Base-by-base conservation (phyloP, 768 basidiomycete genomes). In the Rhodosporidiobolus odoratus region DNA sequence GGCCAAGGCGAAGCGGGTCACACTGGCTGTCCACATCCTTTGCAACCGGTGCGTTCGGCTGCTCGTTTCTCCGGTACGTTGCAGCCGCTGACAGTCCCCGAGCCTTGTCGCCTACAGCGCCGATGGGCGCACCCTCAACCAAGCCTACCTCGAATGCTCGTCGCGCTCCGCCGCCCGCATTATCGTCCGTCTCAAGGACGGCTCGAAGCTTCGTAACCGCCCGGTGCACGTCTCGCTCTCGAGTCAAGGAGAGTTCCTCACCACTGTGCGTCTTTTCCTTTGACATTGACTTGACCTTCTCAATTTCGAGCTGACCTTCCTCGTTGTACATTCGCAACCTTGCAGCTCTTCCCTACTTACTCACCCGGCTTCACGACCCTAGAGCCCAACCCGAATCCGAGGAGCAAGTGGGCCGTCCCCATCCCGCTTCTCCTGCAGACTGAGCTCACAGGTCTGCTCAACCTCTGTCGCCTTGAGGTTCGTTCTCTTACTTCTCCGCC, bases 111-210 rank as follows among this genome's bases (percentile, higher is more conserved):
- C 40, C 25, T n/a, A n/a, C 58, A 70, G 68, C 34, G 43, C 54
- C 32, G 73, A 74, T 52, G 73, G 68, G 15, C 60, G 73, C 30
- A 70, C 73, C 9, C 63, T 70, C 62, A 67, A 67, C 37, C 73
- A 74, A 52, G 65, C 64, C 37, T 74, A 70, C 58, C 38, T 74
- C 68, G 73, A 74, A 40, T 63, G 58, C 57, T 34, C 58, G 5
- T 70, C 68, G 35, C 32, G 59, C 45, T 43, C 53, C 12, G 66
- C 62, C 1, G 73, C 68, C 0, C 58, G 56, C 25, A 23, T 17
- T 13, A 65, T 70, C 54, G 73, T 74, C 21, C 68, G 73, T 40
- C 10, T 27, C 34, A 57, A 62, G 19, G 73, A 70, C 35, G 73
- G 73, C 23, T 10, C 50, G 37, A 60, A 59, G 41, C n/a, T 70